Percentiles rank a stretch among this genome's conserved stretches.
phyloP scores from a whole-genome alignment of 202 grass and related monocot genomes.

The Panicum virgatum region DNA sequence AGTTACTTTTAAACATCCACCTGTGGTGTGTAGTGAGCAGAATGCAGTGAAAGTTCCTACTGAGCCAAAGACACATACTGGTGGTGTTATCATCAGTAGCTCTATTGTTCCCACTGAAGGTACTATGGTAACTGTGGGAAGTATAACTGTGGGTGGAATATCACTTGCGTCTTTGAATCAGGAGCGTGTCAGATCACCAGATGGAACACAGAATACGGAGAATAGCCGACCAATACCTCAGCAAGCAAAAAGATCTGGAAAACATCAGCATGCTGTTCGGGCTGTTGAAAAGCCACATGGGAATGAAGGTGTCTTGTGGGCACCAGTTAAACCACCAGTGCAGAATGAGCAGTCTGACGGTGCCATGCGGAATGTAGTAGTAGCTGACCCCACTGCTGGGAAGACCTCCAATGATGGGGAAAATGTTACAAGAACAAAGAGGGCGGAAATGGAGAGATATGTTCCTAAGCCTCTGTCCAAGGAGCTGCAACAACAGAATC shows the following conservation, averaged over 20 bases:
- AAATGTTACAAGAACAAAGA: constrained; percentile 71
- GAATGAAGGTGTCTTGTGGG: constrained; percentile 69
- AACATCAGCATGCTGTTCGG: constrained; percentile 63
- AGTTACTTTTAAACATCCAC: constrained; percentile 39
- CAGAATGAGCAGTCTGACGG: constrained; percentile 63
- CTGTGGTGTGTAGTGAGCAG: constrained; percentile 42
- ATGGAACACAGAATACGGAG: constrained; percentile 43
- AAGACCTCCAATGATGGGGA: constrained; percentile 53
- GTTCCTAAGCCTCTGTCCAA: constrained; percentile 89
- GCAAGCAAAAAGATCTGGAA: constrained; percentile 57
- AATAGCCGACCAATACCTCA: constrained; percentile 62
- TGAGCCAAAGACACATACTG: constrained; percentile 44
- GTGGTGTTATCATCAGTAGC: constrained; percentile 54
- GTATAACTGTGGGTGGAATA: constrained; percentile 58
- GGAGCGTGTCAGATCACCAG: constrained; percentile 42
- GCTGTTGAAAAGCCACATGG: constrained; percentile 62
- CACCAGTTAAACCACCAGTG: constrained; percentile 64
- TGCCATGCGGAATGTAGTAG: constrained; percentile 12
- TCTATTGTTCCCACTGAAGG: constrained; percentile 58
- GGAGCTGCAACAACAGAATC: constrained; percentile 75
- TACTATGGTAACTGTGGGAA: constrained; percentile 56
- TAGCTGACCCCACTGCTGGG: constrained; percentile 5
- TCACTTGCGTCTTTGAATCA: constrained; percentile 44
- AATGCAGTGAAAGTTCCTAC: constrained; percentile 37
- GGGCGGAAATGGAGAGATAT: constrained; percentile 98